Evolutionary conservation across 169 alveolate species (phyloP), one percentile per base, ranked within the genome.

Genomic region (Babesia ovis): DNA sequence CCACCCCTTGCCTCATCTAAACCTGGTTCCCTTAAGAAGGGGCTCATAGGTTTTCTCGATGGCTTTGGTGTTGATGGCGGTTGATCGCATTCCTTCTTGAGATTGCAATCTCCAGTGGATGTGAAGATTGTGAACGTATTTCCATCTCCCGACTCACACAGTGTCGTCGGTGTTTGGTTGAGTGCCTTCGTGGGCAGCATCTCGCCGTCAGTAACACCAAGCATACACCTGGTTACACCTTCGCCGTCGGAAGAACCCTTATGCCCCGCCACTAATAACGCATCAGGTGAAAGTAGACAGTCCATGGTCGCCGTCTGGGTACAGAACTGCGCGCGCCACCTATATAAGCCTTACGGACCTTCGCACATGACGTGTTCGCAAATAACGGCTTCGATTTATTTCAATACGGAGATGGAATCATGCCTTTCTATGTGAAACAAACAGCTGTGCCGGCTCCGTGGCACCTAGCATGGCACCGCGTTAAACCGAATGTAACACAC

Each of bases 281-380:
- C 67, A 39, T 57, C 45, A 18, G 51, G 71, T 43, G 71, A 31
- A 34, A 61, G 23, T 25, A 45, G 55, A 41, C 59, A 43, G 53
- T 61, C 71, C 71, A 61, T 61, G n/a, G 71, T 61, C 58, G 53
- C 41, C 16, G 58, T 8, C 12, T n/a, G 50, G 59, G 71, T 61
- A 61, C 71, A 57, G 32, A 31, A 48, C 51, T 57, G 67, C 45
- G 22, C 67, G 50, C 29, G 67, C 51, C 45, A 35, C 45, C 67
- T 32, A 5, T 34, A 11, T 9, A 16, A 35, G 1, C 45, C 29
- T 1, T n/a, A 35, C 18, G 31, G 29, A 57, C 45, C n/a, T 22
- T 22, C 50, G 11, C 32, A 57, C 45, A 31, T 12, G 12, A 57
- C 67, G 32, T 35, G 32, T 25, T 32, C 45, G 9, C 51, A 4